Evolutionary conservation across 78 protist species (phyloP).

Genomic region (Abeoforma whisleri): DNA sequence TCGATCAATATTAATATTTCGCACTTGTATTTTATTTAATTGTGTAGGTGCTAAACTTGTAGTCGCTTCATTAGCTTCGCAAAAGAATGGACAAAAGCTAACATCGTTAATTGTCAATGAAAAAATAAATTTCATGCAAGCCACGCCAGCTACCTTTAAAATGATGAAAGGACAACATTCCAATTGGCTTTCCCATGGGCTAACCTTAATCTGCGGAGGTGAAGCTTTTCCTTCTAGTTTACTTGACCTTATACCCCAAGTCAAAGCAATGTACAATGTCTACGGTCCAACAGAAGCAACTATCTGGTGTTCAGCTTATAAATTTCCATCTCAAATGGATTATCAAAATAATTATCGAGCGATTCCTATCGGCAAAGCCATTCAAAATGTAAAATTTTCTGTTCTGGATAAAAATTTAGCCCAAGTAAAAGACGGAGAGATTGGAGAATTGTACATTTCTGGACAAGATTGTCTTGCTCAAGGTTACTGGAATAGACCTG

Average conservation of each 20-base stretch:
- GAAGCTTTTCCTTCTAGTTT: conserved; percentile 24
- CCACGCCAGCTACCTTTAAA: not conserved
- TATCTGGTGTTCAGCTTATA: conserved; percentile 26
- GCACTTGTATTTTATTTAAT: no score
- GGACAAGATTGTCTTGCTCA: conserved; percentile 2
- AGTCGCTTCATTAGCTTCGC: not conserved
- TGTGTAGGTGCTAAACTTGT: conserved; percentile 31
- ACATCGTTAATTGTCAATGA: not conserved
- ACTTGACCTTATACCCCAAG: not conserved
- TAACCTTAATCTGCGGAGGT: conserved; percentile 28
- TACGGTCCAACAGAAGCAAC: conserved; percentile 40
- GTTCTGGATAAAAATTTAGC: not conserved
- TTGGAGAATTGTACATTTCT: conserved; percentile 18
- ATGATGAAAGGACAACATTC: no score
- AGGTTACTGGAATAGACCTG: conserved; percentile 9
- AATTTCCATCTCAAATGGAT: not conserved
- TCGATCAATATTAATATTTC: no score
- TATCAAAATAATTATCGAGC: no score
- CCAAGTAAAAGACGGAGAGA: not conserved
- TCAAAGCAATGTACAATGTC: conserved; percentile 12
- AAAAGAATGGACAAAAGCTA: conserved; percentile 5
- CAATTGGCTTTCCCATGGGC: no score
- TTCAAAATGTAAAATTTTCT: not conserved
- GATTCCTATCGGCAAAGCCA: conserved; percentile 28
- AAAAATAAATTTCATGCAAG: not conserved